Base-by-base conservation (phyloP, 306 rosid species). In the Betula pendula region DNA sequence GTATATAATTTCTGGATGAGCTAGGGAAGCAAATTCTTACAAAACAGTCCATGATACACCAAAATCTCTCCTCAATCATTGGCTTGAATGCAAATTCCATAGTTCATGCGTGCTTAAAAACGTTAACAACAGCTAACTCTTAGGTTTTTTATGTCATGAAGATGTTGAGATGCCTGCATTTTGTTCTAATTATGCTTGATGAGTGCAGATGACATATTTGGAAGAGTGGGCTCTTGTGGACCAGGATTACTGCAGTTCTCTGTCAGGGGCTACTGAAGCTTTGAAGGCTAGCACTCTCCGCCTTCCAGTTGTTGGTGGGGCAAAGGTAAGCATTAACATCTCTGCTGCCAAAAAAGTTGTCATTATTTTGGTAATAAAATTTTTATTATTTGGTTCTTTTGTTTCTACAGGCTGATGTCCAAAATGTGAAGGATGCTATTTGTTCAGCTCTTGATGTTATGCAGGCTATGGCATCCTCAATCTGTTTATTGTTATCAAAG, bases 201-300 rank as follows among this genome's bases (percentile, higher is more conserved):
- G 68, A 77, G 66, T 84, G 85, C 84, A 96, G 99, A 87, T 87
- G 87, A 52, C 53, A 59, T 83, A 80, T 84, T 83, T 91, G 90
- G 98, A 91, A 83, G 96, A 92, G 53, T 92, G 96, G 93, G 90
- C 90, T 67, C 85, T 78, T 75, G 33, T 91, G 87, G 98, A 96
- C 85, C 81, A 62, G 82, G 89, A 84, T 68, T 96, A 88, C 90
- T 88, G 90, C 65, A 81, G 84, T 77, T 92, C 97, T 43, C 85
- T 96, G 48, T 92, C 89, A 19, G 99, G 97, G 77, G 97, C 93
- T 55, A 87, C 75, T 52, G 97, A 96, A 83, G 96, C 98, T 43
- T 77, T 96, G 80, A 88, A 67, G 84, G 98, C 96, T 77, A 91
- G 99, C 87, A 91, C 97, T 75, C 98, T 96, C 76, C 99, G 98